Conservation (phyloP, 495 filamentous ascomycete species). For the Penicilliopsis zonata region DNA sequence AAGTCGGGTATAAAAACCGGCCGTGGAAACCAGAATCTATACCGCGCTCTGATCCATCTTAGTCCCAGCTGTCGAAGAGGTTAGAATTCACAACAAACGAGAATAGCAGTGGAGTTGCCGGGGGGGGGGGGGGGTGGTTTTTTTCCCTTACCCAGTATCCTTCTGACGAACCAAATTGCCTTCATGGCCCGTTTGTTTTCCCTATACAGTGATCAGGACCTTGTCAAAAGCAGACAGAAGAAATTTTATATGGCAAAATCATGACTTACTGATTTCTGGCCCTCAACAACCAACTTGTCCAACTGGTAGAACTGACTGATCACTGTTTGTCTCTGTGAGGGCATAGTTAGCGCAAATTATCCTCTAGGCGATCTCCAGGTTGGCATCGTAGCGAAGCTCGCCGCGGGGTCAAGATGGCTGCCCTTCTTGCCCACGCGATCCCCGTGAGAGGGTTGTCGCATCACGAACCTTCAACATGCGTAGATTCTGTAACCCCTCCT, state of each 20-base stretch:
- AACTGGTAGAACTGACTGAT: constrained; percentile 92
- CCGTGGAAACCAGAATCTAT: too few species aligned
- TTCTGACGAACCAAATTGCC: constrained; percentile 69
- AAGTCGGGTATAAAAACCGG: background rate
- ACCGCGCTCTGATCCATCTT: too few species aligned
- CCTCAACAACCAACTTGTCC: constrained; percentile 88
- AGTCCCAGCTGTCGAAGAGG: constrained; percentile 32
- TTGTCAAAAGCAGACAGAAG: background rate
- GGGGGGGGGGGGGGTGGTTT: constrained; percentile 2
- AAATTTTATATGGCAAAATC: background rate
- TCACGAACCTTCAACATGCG: constrained; percentile 80
- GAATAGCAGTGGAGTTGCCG: background rate
- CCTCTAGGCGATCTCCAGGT: too few species aligned
- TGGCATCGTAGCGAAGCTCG: too few species aligned
- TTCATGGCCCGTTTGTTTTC: constrained; percentile 59
- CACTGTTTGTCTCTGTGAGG: constrained; percentile 77
- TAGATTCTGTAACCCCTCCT: constrained; percentile 77
- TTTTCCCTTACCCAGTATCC: constrained; percentile 73
- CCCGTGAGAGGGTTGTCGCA: background rate
- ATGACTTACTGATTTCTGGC: constrained; percentile 48
- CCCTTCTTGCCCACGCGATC: background rate
- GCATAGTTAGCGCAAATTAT: constrained; percentile 12
- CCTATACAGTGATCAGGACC: constrained; percentile 37
- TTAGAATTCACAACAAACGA: constrained; percentile 4
- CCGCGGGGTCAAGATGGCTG: too few species aligned